phyloP scores from a whole-genome alignment of 805 yeast genomes.

The Saccharomycopsis microspora region DNA sequence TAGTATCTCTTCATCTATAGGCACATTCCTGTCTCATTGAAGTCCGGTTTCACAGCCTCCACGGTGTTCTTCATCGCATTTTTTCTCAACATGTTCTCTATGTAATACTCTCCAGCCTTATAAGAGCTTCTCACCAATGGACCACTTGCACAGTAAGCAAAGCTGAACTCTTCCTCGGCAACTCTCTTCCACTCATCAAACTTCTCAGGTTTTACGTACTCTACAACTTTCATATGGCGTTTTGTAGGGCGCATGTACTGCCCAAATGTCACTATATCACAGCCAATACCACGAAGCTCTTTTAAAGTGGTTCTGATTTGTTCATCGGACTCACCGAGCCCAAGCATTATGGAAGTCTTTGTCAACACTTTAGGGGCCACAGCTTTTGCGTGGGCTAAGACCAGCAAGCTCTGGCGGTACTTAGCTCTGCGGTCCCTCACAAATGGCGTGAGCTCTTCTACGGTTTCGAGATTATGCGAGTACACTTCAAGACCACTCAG shows the following conservation, averaged over 20 bases:
- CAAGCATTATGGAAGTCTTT: constrained; percentile 92
- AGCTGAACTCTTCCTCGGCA: constrained; percentile 77
- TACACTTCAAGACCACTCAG: constrained; percentile 85
- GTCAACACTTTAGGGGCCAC: constrained; percentile 69
- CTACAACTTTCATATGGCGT: constrained; percentile 97
- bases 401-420: constrained; percentile 75
- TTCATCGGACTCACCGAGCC: constrained; percentile 92
- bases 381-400: constrained; percentile 71
- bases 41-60: not conserved
- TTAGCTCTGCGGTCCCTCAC: constrained; percentile 96
- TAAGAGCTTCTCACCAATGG: constrained; percentile 94
- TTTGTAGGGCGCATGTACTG: constrained; percentile 99
- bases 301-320: constrained; percentile 66
- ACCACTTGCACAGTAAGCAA: constrained; percentile 93
- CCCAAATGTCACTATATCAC: constrained; percentile 96
- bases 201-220: constrained; percentile 86
- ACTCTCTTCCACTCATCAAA: constrained; percentile 86
- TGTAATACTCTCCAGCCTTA: constrained; percentile 97
- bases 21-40: not conserved
- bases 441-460: constrained; percentile 87
- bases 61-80: constrained; percentile 35
- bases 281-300: constrained; percentile 63
- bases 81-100: constrained; percentile 82
- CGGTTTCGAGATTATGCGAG: constrained; percentile 96
- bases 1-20: too few relatives aligned